These are phyloP conservation scores for Novakomyces olei DNA, from an alignment of 805 yeast genomes.

Conservation along the genomic window DNA sequence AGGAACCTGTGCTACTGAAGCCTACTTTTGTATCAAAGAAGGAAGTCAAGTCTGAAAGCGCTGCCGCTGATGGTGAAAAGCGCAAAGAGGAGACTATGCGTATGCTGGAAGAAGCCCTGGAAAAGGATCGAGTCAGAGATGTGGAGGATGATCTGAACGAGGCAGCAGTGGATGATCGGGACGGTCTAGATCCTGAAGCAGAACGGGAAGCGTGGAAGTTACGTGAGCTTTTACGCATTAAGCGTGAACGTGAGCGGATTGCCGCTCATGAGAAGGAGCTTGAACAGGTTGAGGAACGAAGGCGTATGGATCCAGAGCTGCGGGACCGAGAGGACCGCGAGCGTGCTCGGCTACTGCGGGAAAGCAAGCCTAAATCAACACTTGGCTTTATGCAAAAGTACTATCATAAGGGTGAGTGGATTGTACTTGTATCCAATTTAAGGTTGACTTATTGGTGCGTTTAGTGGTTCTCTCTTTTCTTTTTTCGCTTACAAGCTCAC, in stretches of 20 bases:
- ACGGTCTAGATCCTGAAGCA: conserved; percentile 29
- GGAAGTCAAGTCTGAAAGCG: background rate
- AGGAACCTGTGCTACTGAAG: background rate
- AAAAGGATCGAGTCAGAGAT: conserved; percentile 4
- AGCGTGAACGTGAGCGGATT: conserved; percentile 19
- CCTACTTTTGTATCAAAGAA: background rate
- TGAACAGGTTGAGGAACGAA: conserved; percentile 16
- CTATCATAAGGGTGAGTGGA: conserved; percentile 18
- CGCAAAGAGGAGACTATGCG: background rate
- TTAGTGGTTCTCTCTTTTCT: no score
- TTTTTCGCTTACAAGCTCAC: no score
- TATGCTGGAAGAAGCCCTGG: conserved; percentile 4
- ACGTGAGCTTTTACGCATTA: conserved; percentile 20
- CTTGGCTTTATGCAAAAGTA: conserved; percentile 11
- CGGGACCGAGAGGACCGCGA: conserved; percentile 8
- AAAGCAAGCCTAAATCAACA: conserved; percentile 5
- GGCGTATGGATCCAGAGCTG: conserved; percentile 15
- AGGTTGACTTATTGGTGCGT: no score
- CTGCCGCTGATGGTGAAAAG: background rate
- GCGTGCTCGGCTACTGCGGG: conserved; percentile 8
- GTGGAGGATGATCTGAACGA: conserved; percentile 2
- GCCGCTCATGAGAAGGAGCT: conserved; percentile 16
- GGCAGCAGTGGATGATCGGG: conserved; percentile 33
- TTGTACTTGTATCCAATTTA: no score
- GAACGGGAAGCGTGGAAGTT: conserved; percentile 23